A percentile compares a stretch with the other conserved stretches of the same genome.
phyloP scores from a whole-genome alignment of 768 basidiomycete genomes.

The Lactarius deliciosus region DNA sequence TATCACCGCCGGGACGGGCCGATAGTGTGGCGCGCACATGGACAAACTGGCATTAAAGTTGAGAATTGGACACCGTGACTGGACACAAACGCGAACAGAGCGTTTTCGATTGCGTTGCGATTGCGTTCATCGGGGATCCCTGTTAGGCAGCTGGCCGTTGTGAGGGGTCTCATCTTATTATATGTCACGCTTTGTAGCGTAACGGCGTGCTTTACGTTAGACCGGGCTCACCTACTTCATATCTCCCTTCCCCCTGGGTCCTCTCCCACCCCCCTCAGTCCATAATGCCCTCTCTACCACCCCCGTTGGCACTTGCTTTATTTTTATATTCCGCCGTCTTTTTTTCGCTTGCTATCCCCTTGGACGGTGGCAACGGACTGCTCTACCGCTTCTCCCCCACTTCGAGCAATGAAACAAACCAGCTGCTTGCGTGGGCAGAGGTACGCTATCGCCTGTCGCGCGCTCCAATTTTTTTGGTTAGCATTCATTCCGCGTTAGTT shows the following conservation, averaged over 20 bases:
- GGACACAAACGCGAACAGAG: not conserved
- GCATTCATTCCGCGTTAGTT: constrained; percentile 35
- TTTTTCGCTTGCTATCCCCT: constrained; percentile 9
- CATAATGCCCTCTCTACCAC: constrained; percentile 12
- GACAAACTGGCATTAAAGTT: not conserved
- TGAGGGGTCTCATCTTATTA: not conserved
- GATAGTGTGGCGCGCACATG: not conserved
- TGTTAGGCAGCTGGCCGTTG: not conserved
- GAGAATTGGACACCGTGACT: not conserved
- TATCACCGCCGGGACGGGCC: not conserved
- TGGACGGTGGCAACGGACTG: not conserved
- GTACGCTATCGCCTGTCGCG: constrained; percentile 10
- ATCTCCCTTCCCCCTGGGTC: not conserved
- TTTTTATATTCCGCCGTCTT: not conserved
- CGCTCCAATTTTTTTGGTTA: not conserved
- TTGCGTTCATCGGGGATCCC: constrained; percentile 1
- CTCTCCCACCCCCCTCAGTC: not conserved
- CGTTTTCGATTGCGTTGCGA: not conserved
- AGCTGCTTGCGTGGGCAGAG: constrained; percentile 26
- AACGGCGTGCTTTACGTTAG: not conserved
- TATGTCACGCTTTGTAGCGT: not conserved
- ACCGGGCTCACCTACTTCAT: not conserved
- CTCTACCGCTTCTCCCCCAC: constrained; percentile 22
- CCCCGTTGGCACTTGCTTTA: not conserved
- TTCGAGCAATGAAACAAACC: constrained; percentile 11